Percentiles rank a stretch among this genome's conserved stretches.
Conservation (phyloP, 2,329 filamentous ascomycete species). For the Talaromyces albobiverticillius region DNA sequence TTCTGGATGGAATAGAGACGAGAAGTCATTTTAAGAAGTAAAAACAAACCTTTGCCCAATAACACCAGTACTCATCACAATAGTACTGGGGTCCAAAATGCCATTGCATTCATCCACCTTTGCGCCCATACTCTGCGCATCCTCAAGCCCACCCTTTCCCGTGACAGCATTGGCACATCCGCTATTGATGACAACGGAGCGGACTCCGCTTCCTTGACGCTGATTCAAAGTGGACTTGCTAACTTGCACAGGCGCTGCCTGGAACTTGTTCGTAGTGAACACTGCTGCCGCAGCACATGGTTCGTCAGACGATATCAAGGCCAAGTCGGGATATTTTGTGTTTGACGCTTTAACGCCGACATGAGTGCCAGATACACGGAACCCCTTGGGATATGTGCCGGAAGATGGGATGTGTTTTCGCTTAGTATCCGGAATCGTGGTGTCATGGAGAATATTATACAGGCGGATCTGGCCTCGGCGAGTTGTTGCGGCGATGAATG, state of each 20-base stretch:
- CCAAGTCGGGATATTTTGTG: constrained; percentile 85
- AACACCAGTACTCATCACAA: constrained; percentile 98
- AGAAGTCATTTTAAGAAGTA: no score
- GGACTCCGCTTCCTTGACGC: constrained; percentile 66
- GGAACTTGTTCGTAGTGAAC: constrained; percentile 98
- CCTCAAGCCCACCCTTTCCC: constrained; percentile 81
- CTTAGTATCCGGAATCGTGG: constrained; percentile 70
- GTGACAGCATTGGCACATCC: constrained; percentile 98
- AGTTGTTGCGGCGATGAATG: constrained; percentile 33
- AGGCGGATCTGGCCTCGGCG: constrained; percentile 35
- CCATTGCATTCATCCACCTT: constrained; percentile 68
- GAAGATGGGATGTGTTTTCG: constrained; percentile 82
- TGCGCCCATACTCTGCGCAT: constrained; percentile 79
- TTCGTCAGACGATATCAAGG: constrained; percentile 79
- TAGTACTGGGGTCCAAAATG: constrained; percentile 58
- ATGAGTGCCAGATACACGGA: constrained; percentile 79
- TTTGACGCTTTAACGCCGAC: constrained; percentile 94
- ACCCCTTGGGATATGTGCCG: constrained; percentile 87
- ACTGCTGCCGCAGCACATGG: constrained; percentile 87
- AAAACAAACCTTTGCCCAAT: constrained; percentile 78
- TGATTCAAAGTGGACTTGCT: constrained; percentile 69
- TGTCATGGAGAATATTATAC: constrained; percentile 47
- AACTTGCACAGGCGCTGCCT: constrained; percentile 89
- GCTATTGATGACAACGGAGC: constrained; percentile 86
- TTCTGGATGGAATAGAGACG: no score